A percentile compares a stretch with the other conserved stretches of the same genome.
These are phyloP conservation scores for Torulaspora franciscae DNA, from an alignment of 805 yeast species.

Conservation along the genomic window DNA sequence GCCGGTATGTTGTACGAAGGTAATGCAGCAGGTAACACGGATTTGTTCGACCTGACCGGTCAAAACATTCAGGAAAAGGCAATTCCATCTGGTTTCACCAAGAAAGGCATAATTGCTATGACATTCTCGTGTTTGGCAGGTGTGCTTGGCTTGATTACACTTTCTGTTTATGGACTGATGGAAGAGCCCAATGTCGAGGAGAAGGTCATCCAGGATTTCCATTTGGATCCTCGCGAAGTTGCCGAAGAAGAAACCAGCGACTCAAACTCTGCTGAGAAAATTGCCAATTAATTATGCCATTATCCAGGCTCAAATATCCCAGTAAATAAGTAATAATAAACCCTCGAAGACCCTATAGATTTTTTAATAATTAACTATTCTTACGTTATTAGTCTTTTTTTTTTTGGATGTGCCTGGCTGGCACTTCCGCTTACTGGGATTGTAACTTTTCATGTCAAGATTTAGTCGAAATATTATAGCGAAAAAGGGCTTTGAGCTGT, in stretches of 20 bases:
- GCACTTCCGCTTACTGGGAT: conserved; percentile 2
- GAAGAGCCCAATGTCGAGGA: conserved; percentile 69
- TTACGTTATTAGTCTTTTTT: not conserved
- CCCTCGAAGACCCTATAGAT: not conserved
- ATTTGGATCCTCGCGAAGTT: conserved; percentile 42
- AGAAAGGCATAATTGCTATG: conserved; percentile 90
- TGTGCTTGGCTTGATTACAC: conserved; percentile 69
- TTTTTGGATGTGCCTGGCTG: not conserved
- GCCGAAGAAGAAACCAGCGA: conserved; percentile 30
- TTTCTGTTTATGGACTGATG: conserved; percentile 79
- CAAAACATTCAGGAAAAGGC: conserved; percentile 61
- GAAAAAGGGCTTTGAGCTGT: not conserved
- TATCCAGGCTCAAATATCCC: not conserved
- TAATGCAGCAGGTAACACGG: conserved; percentile 83
- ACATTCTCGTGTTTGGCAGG: conserved; percentile 88
- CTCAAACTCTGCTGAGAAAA: conserved; percentile 3
- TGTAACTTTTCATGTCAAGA: not conserved
- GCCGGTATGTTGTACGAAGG: conserved; percentile 54
- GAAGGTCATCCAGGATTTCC: conserved; percentile 51
- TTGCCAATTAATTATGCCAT: not conserved
- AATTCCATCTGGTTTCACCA: conserved; percentile 88
- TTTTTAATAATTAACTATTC: not conserved
- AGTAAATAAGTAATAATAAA: not conserved
- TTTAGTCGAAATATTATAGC: not conserved
- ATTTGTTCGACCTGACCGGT: conserved; percentile 65